phyloP scores from a whole-genome alignment of 1,284 basidiomycete species.

The Ceratobasidium sp. region DNA sequence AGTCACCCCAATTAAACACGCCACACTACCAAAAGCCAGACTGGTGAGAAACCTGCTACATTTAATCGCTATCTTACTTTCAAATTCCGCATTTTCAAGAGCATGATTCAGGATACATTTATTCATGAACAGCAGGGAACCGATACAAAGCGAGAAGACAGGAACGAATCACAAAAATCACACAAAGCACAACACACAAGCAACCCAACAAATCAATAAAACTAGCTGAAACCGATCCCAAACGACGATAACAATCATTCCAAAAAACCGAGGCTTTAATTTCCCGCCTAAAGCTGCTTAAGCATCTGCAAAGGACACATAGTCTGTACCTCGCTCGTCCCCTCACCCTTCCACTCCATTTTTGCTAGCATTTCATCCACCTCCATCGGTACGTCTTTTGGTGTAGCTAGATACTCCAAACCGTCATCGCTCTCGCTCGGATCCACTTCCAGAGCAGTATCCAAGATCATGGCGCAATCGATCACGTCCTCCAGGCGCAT shows the following conservation, averaged over 20 bases:
- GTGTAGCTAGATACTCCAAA: neutral
- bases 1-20: too few species aligned
- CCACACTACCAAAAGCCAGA: too few species aligned
- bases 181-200: neutral
- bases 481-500: neutral
- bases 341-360: neutral
- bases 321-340: neutral
- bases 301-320: neutral
- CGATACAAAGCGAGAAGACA: neutral
- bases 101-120: too few species aligned
- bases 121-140: too few species aligned
- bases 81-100: too few species aligned
- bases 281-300: neutral
- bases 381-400: neutral
- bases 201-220: neutral
- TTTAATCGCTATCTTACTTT: too few species aligned
- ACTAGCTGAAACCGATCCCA: neutral
- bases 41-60: too few species aligned
- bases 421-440: neutral
- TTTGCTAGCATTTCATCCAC: neutral
- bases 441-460: neutral
- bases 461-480: neutral
- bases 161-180: neutral
- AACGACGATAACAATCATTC: neutral
- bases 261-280: neutral